Base-by-base conservation (phyloP, 2,329 filamentous ascomycete species). In the Chrysoporthe puriensis region DNA sequence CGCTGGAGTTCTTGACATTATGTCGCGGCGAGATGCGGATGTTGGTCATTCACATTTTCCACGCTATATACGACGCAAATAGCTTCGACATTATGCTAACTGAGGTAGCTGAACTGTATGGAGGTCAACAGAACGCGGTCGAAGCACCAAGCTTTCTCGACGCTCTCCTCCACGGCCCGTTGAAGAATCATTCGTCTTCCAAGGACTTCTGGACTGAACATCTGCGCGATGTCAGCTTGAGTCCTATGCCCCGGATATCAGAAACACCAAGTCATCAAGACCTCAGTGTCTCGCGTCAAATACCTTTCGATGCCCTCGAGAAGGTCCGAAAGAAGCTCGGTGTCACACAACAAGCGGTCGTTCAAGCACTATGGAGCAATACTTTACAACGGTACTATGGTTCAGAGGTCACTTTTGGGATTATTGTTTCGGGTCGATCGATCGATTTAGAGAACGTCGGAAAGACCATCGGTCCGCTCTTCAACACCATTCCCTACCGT, bases 401-500 rank as follows among this genome's bases (percentile, higher is more conserved):
- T 3, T 74, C 78, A 18, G 77, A 82, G 7, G 78, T 86, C 1
- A 86, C 87, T 0, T 81, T 94, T 16, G 95, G 95, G 0, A 80
- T 96, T 26, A 85, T 97, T 14, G 85, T 92, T 0, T 96, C 94
- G 7, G 95, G 94, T 0, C 86, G 94, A 68, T 86, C 88, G 0
- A 86, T 96, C 4, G 86, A 91, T 56, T 79, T 93, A 14, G 84
- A 90, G 8, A 82, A 83, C 1, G 85, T 89, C 1, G 90, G 94
- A 59, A 75, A 83, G 32, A 86, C 92, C 0, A 85, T 96, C 54
- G 95, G 94, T 0, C 94, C 95, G 0, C 80, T 97, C 26, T 97
- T 97, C 84, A 97, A 97, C 75, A 97, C 94, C 0, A 81, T 97
- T 1, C 93, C 94, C 0, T 93, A 91, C 75, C 84, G 86, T 65